Evolutionary conservation across 805 yeast species (phyloP).

Genomic region (Zygosaccharomyces bisporus): DNA sequence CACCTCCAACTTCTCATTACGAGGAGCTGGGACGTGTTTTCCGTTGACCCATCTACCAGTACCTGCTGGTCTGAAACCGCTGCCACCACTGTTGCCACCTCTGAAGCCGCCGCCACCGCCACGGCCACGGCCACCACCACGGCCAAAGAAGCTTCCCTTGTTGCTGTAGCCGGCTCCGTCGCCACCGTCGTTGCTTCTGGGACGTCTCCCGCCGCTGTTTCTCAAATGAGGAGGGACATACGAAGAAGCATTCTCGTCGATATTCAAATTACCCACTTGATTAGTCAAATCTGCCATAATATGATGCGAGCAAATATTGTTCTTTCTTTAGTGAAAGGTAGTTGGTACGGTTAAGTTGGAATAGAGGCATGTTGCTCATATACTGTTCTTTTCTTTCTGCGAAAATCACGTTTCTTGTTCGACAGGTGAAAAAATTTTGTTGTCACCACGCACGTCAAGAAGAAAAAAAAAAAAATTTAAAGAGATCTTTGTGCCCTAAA

Average conservation of each 20-base stretch:
- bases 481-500: too few relatives aligned
- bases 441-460: neutral
- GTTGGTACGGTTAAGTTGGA: neutral
- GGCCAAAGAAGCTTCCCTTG: slow-evolving; percentile 36
- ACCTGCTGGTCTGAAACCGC: slow-evolving; percentile 38
- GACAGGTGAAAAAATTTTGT: neutral
- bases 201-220: slow-evolving; percentile 27
- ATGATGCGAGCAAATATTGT: slow-evolving; percentile 5
- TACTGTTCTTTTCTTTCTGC: neutral
- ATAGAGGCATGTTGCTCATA: neutral
- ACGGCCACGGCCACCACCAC: slow-evolving; percentile 30
- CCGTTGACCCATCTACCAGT: slow-evolving; percentile 87
- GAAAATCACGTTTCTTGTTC: slow-evolving; percentile 1
- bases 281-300: slow-evolving; percentile 58
- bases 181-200: slow-evolving; percentile 32
- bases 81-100: slow-evolving; percentile 32
- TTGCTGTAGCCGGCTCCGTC: slow-evolving; percentile 34
- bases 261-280: slow-evolving; percentile 54
- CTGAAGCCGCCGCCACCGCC: slow-evolving; percentile 38
- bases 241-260: slow-evolving; percentile 29
- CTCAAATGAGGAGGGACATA: slow-evolving; percentile 52
- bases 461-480: too few relatives aligned
- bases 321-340: neutral
- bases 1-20: slow-evolving; percentile 63
- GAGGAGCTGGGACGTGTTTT: slow-evolving; percentile 76